Percentiles rank a stretch among this genome's conserved stretches.
These are phyloP conservation scores for Telopea speciosissima DNA, from an alignment of 177 flowering plant genomes.

Conservation along the genomic window DNA sequence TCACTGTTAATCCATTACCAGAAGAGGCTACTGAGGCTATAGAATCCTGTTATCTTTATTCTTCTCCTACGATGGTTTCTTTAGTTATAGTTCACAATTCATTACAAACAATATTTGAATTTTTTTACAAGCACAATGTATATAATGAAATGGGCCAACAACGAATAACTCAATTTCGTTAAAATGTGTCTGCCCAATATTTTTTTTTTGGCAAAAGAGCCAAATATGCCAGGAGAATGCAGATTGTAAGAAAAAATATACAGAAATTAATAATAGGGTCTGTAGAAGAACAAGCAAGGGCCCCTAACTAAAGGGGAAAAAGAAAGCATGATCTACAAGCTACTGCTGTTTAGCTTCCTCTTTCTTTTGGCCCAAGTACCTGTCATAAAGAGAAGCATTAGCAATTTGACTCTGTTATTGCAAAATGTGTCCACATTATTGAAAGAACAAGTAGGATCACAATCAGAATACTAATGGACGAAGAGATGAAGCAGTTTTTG, in stretches of 20 bases:
- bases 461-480: neutral
- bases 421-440: neutral
- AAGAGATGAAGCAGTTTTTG: neutral
- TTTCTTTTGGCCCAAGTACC: conserved; percentile 13
- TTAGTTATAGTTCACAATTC: neutral
- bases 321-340: neutral
- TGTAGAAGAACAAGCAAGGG: neutral
- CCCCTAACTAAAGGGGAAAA: neutral
- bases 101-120: neutral
- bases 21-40: too few relatives aligned
- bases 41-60: neutral
- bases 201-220: too few relatives aligned
- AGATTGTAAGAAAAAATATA: too few relatives aligned
- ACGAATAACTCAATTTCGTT: neutral
- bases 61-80: neutral
- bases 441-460: neutral
- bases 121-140: neutral
- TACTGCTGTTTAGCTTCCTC: conserved; percentile 11
- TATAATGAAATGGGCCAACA: neutral
- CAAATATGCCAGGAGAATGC: too few relatives aligned
- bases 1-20: too few relatives aligned
- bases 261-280: neutral
- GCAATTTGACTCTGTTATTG: neutral
- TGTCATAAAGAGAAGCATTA: conserved; percentile 5
- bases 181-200: neutral